Evolutionary conservation across 2,329 filamentous ascomycete species (phyloP).

Genomic region (Ceratocystis diversiconidia): DNA sequence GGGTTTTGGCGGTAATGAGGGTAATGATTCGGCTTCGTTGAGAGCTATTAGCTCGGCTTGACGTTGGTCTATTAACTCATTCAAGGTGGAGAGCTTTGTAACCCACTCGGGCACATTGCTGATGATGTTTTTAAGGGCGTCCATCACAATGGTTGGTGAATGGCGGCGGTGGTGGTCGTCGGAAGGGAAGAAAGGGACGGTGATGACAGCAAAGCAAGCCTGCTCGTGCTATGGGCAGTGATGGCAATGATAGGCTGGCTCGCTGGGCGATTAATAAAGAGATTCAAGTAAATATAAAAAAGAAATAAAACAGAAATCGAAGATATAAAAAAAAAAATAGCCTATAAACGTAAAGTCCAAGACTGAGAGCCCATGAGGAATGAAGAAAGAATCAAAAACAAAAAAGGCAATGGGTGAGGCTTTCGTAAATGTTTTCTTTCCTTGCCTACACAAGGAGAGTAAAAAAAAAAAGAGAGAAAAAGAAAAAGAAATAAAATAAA

Average conservation of each 20-base stretch:
- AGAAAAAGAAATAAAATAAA: neutral
- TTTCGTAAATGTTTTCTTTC: no score
- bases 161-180: neutral
- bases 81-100: slow-evolving; percentile 44
- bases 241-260: neutral
- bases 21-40: slow-evolving; percentile 20
- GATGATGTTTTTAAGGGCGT: slow-evolving; percentile 41
- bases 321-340: neutral
- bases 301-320: neutral
- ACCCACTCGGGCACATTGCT: slow-evolving; percentile 47
- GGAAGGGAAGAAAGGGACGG: neutral
- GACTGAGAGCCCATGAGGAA: neutral
- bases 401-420: neutral
- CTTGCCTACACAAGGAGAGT: neutral
- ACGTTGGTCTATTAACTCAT: slow-evolving; percentile 44
- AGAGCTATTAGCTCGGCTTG: slow-evolving; percentile 45
- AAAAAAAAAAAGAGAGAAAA: neutral
- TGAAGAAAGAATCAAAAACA: neutral
- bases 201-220: neutral
- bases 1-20: slow-evolving; percentile 24
- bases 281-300: neutral
- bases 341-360: neutral
- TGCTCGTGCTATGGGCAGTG: neutral
- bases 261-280: neutral
- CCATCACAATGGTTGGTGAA: slow-evolving; percentile 29